These are phyloP conservation scores for Ettlia oleoabundans DNA, from an alignment of 139 green algal species.

Conservation along the genomic window DNA sequence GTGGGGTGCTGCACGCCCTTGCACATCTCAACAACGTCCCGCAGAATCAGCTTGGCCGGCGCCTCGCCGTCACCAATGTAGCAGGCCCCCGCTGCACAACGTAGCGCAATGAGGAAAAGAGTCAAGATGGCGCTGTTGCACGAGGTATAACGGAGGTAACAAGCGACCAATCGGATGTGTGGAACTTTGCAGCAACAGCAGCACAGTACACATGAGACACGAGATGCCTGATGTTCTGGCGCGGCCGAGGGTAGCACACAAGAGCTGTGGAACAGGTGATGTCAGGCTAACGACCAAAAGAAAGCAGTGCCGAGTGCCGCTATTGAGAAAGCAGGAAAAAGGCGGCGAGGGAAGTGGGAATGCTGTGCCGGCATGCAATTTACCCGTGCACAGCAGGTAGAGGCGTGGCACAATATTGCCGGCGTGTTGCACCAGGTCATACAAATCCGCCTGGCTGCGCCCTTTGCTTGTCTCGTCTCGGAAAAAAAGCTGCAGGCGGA, in stretches of 20 bases:
- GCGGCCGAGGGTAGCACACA: too few relatives aligned
- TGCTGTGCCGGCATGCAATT: slow-evolving; percentile 46
- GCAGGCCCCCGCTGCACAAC: slow-evolving; percentile 24
- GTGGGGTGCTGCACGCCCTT: slow-evolving; percentile 98
- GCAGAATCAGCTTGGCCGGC: slow-evolving; percentile 68
- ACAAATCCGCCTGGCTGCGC: slow-evolving; percentile 80
- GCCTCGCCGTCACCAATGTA: slow-evolving; percentile 26
- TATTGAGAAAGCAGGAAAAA: too few relatives aligned
- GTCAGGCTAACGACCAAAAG: background rate
- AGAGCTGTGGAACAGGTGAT: too few relatives aligned
- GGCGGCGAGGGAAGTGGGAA: too few relatives aligned
- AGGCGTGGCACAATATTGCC: slow-evolving; percentile 96
- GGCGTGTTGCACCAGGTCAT: slow-evolving; percentile 96
- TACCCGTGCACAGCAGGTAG: slow-evolving; percentile 90
- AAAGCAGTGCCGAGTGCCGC: background rate
- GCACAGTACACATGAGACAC: too few relatives aligned
- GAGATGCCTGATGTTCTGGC: too few relatives aligned
- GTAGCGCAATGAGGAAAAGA: too few relatives aligned
- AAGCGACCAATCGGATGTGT: too few relatives aligned
- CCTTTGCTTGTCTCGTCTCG: slow-evolving; percentile 78
- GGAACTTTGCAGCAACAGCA: too few relatives aligned
- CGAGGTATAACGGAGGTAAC: too few relatives aligned
- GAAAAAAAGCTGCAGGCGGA: slow-evolving; percentile 82
- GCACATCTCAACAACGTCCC: slow-evolving; percentile 97
- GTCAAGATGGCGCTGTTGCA: too few relatives aligned